Evolutionary conservation across 306 rosid species (phyloP), one percentile per base, ranked within the genome.

Genomic region (Lathyrus aphaca): DNA sequence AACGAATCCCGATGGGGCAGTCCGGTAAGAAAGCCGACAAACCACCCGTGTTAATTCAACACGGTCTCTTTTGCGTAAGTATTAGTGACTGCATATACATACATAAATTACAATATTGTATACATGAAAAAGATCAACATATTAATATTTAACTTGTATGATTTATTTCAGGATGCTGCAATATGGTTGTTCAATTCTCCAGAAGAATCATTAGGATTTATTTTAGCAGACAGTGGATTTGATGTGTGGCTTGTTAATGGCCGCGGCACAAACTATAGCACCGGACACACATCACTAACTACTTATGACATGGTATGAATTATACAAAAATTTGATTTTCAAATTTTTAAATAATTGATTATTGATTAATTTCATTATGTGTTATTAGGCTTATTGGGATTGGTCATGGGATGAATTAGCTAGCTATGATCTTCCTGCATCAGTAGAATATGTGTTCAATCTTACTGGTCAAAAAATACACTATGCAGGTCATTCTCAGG

Each of bases 391-490:
- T 29, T 93, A 82, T 30, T 93, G 94, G 98, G 66, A 93, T 14
- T 93, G 98, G 98, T 80, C 98, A 59, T 92, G 92, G 95, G 96
- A 89, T 80, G 96, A 89, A 73, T 76, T 92, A 38, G 85, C 78
- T 11, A 81, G 83, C 35, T 79, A 86, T 76, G 96, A 92, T 71
- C 85, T 92, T 53, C 84, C 91, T 7, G 88, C 98, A 21, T 75
- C 87, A 12, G 69, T 88, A 14, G 82, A 81, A 32, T 86, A 92
- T 76, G 98, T 92, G 18, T 66, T 73, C 71, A 72, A 80, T 73
- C 74, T 79, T 4, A 77, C 98, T 5, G 87, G 96, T 25, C 83
- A 85, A 74, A 83, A 49, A 59, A 55, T 86, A 48, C 93, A 90
- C 72, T 92, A 86, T 74, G 81, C 75, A 15, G 98, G 93, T 35